Conservation (phyloP, 1,284 basidiomycete species). For the Marasmius sp. region DNA sequence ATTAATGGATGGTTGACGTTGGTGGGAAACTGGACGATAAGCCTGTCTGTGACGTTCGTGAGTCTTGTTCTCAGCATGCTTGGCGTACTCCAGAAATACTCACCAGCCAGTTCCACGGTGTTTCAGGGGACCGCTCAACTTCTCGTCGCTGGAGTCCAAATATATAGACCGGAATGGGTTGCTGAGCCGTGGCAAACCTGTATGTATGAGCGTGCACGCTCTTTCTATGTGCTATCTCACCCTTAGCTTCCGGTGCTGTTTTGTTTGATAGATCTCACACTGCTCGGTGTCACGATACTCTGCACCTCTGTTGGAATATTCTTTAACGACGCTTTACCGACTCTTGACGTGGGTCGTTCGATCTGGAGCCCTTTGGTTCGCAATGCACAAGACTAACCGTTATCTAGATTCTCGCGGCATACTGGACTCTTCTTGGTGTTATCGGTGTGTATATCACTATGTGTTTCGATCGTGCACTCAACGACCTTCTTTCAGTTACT, state of each 20-base stretch:
- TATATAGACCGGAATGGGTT: conserved; percentile 50
- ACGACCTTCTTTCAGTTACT: not conserved
- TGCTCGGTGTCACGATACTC: conserved; percentile 44
- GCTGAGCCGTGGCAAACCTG: conserved; percentile 53
- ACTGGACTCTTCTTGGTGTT: conserved; percentile 53
- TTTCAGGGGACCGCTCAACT: conserved; percentile 49
- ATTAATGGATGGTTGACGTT: conserved; percentile 58
- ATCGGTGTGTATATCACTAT: conserved; percentile 33
- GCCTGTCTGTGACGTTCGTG: conserved; percentile 54
- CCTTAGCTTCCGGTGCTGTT: conserved; percentile 10
- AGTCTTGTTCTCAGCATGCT: conserved; percentile 11
- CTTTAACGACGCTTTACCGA: conserved; percentile 44
- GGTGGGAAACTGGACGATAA: conserved; percentile 56
- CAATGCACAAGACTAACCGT: not conserved
- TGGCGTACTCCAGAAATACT: not conserved
- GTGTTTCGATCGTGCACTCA: not conserved
- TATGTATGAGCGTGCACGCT: conserved; percentile 21
- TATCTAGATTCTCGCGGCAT: conserved; percentile 45
- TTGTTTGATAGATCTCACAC: conserved; percentile 43
- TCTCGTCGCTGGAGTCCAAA: conserved; percentile 47
- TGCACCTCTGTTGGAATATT: conserved; percentile 47
- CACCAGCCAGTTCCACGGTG: too few species aligned
- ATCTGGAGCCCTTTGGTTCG: not conserved
- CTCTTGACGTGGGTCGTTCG: conserved; percentile 44
- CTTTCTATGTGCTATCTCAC: not conserved